A percentile compares a stretch with the other conserved stretches of the same genome.
Conservation (phyloP, 179 eudicot genomes). For the Pouteria campechiana region DNA sequence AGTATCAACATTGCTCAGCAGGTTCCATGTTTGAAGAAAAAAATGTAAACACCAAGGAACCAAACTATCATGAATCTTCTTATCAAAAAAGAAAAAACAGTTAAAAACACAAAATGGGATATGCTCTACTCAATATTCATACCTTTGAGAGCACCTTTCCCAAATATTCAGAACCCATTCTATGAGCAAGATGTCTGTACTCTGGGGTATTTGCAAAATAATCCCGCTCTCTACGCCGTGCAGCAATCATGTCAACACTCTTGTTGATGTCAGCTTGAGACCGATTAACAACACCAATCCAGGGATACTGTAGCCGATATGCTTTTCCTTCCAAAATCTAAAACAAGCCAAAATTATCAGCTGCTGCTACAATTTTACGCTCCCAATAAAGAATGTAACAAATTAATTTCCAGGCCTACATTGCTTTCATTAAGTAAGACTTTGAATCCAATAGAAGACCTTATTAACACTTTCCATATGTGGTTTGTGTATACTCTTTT, state of each 20-base stretch:
- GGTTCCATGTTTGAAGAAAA: neutral
- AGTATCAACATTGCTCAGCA: neutral
- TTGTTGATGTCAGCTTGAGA: constrained; percentile 95
- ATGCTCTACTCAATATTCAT: neutral
- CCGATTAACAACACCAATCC: constrained; percentile 96
- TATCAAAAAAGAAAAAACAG: neutral
- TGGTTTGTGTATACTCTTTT: too few species aligned
- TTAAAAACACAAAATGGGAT: neutral
- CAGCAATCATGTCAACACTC: constrained; percentile 88
- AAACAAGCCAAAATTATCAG: too few species aligned
- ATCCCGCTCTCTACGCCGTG: constrained; percentile 76
- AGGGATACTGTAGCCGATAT: constrained; percentile 72
- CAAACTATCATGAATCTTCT: neutral
- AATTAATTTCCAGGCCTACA: too few species aligned
- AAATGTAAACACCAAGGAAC: neutral
- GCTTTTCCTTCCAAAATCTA: constrained; percentile 90
- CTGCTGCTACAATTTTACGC: too few species aligned
- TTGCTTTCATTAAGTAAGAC: too few species aligned
- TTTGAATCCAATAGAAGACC: too few species aligned
- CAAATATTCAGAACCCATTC: constrained; percentile 93
- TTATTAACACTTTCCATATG: too few species aligned
- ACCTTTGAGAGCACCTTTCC: constrained; percentile 91
- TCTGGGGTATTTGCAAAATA: constrained; percentile 70
- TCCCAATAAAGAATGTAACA: too few species aligned
- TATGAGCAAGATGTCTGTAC: constrained; percentile 69